A percentile compares a stretch with the other conserved stretches of the same genome.
phyloP scores from a whole-genome alignment of 768 basidiomycete species.

The Cubamyces lactineus region DNA sequence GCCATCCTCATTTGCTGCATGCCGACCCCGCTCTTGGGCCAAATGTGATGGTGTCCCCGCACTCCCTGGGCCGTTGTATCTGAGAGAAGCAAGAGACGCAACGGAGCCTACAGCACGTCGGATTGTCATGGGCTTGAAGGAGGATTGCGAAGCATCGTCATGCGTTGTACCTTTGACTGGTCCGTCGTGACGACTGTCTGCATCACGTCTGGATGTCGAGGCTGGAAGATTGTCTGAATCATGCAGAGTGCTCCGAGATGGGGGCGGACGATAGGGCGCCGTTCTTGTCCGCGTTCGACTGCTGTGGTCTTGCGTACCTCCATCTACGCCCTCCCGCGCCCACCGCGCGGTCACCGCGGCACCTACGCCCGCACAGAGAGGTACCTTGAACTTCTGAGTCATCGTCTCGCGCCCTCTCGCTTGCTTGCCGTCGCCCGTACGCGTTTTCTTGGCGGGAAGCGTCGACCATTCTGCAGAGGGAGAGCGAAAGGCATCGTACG shows the following conservation, averaged over 20 bases:
- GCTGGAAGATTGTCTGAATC: no score
- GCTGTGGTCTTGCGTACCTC: background rate
- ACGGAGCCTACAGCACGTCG: background rate
- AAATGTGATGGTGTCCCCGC: background rate
- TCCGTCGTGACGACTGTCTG: background rate
- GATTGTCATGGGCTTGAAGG: slow-evolving; percentile 11
- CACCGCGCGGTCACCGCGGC: background rate
- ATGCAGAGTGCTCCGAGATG: background rate
- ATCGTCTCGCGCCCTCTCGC: background rate
- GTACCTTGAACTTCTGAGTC: slow-evolving; percentile 10
- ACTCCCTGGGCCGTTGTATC: background rate
- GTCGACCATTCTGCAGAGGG: slow-evolving; percentile 34
- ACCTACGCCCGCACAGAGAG: background rate
- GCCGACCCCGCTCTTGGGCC: background rate
- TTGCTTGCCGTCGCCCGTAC: background rate
- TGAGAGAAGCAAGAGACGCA: slow-evolving; percentile 7
- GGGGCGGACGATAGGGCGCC: slow-evolving; percentile 12
- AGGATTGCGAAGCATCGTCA: background rate
- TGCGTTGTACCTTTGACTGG: background rate
- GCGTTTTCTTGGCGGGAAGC: slow-evolving; percentile 20
- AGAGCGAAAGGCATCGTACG: slow-evolving; percentile 29
- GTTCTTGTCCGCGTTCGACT: background rate
- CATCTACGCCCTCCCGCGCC: background rate
- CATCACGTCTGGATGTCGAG: no score
- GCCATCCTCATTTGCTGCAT: no score